These are phyloP conservation scores for Coelastrella sp. DNA, from an alignment of 139 green algal species.

Conservation along the genomic window DNA sequence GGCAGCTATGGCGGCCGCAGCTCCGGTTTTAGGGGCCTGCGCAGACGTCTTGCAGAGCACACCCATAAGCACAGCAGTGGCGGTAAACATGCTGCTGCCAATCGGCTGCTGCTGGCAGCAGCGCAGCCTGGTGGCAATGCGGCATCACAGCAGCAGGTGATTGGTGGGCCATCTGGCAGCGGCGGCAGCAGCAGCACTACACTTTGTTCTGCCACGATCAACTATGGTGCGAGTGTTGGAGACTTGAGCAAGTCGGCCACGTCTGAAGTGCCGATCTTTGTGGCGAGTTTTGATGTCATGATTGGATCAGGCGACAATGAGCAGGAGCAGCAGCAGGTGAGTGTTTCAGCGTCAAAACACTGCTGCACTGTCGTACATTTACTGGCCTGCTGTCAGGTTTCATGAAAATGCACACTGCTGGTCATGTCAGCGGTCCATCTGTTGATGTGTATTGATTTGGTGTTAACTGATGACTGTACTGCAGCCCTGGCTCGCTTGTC, in stretches of 20 bases:
- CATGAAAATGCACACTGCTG: too few relatives aligned
- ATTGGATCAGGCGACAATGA: not conserved
- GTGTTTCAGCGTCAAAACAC: too few relatives aligned
- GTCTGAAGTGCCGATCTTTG: constrained; percentile 47
- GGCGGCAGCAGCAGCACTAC: constrained; percentile 1
- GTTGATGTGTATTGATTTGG: too few relatives aligned
- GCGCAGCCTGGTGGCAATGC: not conserved
- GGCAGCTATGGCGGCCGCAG: not conserved
- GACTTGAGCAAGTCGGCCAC: constrained; percentile 20
- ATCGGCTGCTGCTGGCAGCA: not conserved
- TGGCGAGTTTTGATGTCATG: constrained; percentile 38
- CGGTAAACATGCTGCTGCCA: not conserved
- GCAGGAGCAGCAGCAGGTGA: not conserved
- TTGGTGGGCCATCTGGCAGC: not conserved
- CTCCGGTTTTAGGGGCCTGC: not conserved
- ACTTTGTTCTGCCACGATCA: constrained; percentile 48
- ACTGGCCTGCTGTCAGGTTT: too few relatives aligned
- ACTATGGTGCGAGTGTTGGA: constrained; percentile 51
- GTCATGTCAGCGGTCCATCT: too few relatives aligned
- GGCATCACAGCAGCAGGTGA: not conserved
- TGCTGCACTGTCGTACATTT: too few relatives aligned
- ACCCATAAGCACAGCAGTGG: not conserved
- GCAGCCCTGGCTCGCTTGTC: too few relatives aligned
- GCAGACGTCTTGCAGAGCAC: not conserved
- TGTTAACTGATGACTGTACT: too few relatives aligned